Evolutionary conservation across 768 basidiomycete species (phyloP).

Genomic region (Atractiella rhizophila): DNA sequence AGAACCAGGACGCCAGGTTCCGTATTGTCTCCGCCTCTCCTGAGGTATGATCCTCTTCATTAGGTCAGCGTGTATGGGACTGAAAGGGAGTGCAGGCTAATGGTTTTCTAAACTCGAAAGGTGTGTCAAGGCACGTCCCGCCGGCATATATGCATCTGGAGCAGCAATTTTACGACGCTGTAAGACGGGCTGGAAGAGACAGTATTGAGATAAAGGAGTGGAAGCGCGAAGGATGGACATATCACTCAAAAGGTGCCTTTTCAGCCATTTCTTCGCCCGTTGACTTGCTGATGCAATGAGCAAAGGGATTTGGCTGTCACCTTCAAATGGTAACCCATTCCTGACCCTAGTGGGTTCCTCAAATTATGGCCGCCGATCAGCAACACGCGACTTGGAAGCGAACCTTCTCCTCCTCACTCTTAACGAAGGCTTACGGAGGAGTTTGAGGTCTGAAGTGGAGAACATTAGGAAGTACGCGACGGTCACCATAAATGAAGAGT

Average conservation of each 20-base stretch:
- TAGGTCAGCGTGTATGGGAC: neutral
- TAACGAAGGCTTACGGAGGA: neutral
- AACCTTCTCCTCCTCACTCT: slow-evolving; percentile 13
- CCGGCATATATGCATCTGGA: slow-evolving; percentile 81
- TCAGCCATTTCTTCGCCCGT: neutral
- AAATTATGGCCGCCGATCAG: slow-evolving; percentile 16
- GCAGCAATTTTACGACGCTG: slow-evolving; percentile 36
- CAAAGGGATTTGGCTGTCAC: slow-evolving; percentile 15
- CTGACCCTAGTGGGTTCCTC: slow-evolving; percentile 17
- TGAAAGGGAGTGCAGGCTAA: slow-evolving; percentile 43
- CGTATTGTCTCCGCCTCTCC: slow-evolving; percentile 66
- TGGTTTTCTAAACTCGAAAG: slow-evolving; percentile 72
- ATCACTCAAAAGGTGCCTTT: slow-evolving; percentile 76
- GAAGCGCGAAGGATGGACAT: slow-evolving; percentile 76
- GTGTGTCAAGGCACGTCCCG: slow-evolving; percentile 76
- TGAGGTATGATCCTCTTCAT: slow-evolving; percentile 28
- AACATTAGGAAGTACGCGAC: slow-evolving; percentile 7
- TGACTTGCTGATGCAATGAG: neutral
- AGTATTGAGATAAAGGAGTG: slow-evolving; percentile 62
- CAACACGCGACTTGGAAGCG: slow-evolving; percentile 15
- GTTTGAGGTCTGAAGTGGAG: slow-evolving; percentile 11
- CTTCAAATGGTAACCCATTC: slow-evolving; percentile 5
- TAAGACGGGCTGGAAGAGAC: slow-evolving; percentile 13
- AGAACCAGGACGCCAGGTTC: slow-evolving; percentile 28
- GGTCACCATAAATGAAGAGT: slow-evolving; percentile 6